Base-by-base conservation (phyloP, 2,329 filamentous ascomycete species). In the Apiospora kogelbergensis region DNA sequence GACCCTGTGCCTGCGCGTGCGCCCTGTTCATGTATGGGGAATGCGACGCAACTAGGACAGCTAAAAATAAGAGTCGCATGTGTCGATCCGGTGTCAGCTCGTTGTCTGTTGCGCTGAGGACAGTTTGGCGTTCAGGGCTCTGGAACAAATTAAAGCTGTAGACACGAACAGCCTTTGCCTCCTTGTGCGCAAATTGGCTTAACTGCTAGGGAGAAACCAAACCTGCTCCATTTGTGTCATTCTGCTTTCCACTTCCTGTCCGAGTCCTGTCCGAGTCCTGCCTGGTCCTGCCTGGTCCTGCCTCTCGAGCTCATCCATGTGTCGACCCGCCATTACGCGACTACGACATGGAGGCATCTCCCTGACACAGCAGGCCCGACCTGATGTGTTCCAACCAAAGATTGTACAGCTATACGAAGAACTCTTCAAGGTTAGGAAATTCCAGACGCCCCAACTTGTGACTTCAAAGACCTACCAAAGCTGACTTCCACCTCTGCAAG, bases 361-460 rank as follows among this genome's bases (percentile, higher is more conserved):
- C 72, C 88, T 99, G 78, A 97, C 95, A 69, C 94, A 97, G 82
- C 94, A 98, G 86, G 89, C 90, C 81, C 89, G 94, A 76, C 96
- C 95, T 68, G 92, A 97, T 80, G 89, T 91, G 48, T 98, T 99
- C 79, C 92, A 97, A 81, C 95, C 93, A 68, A 99, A 99, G 84
- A 93, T 99, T 74, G 92, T 97, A 70, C 88, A 92, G 80, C 89
- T 98, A 66, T 99, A 99, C 81, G 89, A 95, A 76, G 87, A 89
- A 73, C 85, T 98, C 24, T 95, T 98, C 84, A 89, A 90, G 88
- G 89, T 91, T 82, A 73, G 79, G 72, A 46, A 60, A 33, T 60
- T 66, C 68, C 65, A 37, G 42, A 67, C 3, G 48, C 53, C 60
- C 69, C 65, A 45, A 57, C n/a, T 40, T 44, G 40, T 63, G 33